Percentiles rank a stretch among this genome's conserved stretches.
Evolutionary conservation across 208 protist genomes (phyloP).

Genomic region (Tetramitus jugosus): DNA sequence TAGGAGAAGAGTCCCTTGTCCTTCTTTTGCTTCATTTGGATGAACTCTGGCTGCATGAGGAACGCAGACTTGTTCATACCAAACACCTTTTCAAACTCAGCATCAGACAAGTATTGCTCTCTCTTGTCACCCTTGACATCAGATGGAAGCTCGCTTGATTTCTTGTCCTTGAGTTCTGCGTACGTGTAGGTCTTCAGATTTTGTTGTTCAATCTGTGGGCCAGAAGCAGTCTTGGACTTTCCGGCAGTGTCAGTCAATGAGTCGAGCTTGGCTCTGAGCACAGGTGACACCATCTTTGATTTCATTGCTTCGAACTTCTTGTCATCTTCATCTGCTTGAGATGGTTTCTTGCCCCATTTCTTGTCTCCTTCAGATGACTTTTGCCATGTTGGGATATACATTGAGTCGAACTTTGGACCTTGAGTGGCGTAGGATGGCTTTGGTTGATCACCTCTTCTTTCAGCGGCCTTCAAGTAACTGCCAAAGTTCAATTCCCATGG

Average conservation of each 20-base stretch:
- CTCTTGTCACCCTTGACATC: not conserved
- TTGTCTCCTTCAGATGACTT: no score
- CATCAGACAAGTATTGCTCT: slow-evolving; percentile 12
- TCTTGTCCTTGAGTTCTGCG: not conserved
- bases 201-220: not conserved
- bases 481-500: not conserved
- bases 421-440: not conserved
- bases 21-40: not conserved
- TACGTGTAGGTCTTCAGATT: not conserved
- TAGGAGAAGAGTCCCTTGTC: not conserved
- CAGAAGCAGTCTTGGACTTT: not conserved
- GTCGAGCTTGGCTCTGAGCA: not conserved
- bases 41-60: not conserved
- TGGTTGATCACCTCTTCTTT: not conserved
- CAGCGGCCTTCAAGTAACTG: not conserved
- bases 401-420: not conserved
- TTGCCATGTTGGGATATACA: not conserved
- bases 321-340: slow-evolving; percentile 10
- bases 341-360: no score
- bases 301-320: slow-evolving; percentile 8
- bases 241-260: not conserved
- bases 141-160: not conserved
- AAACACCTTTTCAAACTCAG: not conserved
- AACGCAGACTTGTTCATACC: not conserved
- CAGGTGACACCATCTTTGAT: not conserved